phyloP scores from a whole-genome alignment of 371 early-diverging fungal genomes.

The Smittium culicis region DNA sequence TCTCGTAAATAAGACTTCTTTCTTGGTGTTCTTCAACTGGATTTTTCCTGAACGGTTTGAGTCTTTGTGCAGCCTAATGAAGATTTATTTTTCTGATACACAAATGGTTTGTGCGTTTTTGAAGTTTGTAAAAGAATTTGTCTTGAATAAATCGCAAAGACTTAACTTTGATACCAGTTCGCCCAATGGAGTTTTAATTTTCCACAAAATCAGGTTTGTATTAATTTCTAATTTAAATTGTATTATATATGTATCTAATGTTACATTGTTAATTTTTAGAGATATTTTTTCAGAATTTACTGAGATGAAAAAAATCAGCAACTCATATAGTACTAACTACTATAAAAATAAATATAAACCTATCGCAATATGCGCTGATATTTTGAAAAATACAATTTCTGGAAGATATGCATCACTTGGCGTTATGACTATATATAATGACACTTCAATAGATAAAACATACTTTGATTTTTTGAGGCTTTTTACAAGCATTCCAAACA shows the following conservation, averaged over 20 bases:
- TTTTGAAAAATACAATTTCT: conserved; percentile 49
- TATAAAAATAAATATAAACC: conserved; percentile 55
- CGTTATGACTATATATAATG: conserved; percentile 79
- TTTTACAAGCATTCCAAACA: conserved; percentile 50
- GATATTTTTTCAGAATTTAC: background rate
- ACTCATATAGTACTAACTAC: conserved; percentile 17
- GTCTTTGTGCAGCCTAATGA: conserved; percentile 47
- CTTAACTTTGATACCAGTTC: conserved; percentile 72
- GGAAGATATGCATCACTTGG: conserved; percentile 85
- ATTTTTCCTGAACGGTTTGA: conserved; percentile 51
- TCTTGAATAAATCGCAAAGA: conserved; percentile 62
- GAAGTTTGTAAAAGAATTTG: conserved; percentile 64
- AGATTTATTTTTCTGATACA: conserved; percentile 47
- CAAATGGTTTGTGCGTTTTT: conserved; percentile 52
- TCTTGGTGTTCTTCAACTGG: conserved; percentile 71
- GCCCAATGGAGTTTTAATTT: conserved; percentile 76
- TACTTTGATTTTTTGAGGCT: conserved; percentile 52
- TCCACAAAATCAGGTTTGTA: conserved; percentile 66
- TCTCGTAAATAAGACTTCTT: conserved; percentile 45
- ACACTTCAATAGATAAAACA: conserved; percentile 62
- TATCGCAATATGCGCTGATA: conserved; percentile 56
- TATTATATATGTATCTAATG: conserved; percentile 15
- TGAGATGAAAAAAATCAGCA: background rate
- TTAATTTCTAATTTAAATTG: conserved; percentile 18
- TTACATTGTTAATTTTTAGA: conserved; percentile 7